Conservation (phyloP, 257 asterid species). For the Coffea canephora region DNA sequence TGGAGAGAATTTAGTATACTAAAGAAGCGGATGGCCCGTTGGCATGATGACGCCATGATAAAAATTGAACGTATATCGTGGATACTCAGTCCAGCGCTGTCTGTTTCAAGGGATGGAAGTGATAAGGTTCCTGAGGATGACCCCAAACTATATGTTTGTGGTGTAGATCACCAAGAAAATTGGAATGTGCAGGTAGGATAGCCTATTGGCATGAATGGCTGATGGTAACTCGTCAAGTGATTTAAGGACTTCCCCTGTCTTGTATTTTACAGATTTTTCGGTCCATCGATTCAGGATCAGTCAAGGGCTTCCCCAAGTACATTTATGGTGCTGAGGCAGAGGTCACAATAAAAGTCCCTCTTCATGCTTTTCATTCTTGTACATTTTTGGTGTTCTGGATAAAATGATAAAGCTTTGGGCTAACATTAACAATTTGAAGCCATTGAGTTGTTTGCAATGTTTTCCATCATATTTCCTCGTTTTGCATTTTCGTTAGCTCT, state of each 20-base stretch:
- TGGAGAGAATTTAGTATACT: constrained; percentile 81
- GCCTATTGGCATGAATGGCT: constrained; percentile 19
- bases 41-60: constrained; percentile 93
- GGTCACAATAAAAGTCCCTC: constrained; percentile 34
- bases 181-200: constrained; percentile 89
- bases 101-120: constrained; percentile 46
- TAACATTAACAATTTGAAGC: not conserved
- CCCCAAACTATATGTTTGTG: constrained; percentile 54
- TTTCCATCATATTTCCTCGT: not conserved
- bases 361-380: not conserved
- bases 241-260: constrained; percentile 10
- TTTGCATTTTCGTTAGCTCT: not conserved
- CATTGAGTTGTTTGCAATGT: not conserved
- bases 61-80: constrained; percentile 91
- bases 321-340: constrained; percentile 52
- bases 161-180: constrained; percentile 60
- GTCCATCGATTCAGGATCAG: constrained; percentile 90
- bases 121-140: constrained; percentile 51
- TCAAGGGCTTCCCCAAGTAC: constrained; percentile 71
- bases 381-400: not conserved
- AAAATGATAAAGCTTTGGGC: not conserved
- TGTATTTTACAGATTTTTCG: constrained; percentile 67
- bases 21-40: constrained; percentile 58
- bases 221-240: constrained; percentile 21
- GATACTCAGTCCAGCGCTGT: constrained; percentile 75